Percentiles rank a stretch among this genome's conserved stretches.
These are phyloP conservation scores for Tricholoma bakamatsutake DNA, from an alignment of 768 basidiomycete species.

Conservation along the genomic window DNA sequence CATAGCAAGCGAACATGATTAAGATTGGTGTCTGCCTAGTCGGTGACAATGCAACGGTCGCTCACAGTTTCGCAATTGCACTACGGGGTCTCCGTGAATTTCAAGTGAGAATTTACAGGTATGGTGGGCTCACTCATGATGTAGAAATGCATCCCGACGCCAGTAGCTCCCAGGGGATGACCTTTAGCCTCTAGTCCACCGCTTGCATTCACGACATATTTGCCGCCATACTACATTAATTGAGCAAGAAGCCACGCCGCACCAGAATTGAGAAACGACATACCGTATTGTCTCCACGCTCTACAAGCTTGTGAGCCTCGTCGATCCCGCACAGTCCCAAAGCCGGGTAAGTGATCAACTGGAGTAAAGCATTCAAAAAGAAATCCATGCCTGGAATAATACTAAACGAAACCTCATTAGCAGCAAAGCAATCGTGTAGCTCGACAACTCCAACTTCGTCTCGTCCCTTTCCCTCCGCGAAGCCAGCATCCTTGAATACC, in stretches of 20 bases:
- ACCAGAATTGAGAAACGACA: conserved; percentile 15
- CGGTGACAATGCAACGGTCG: conserved; percentile 4
- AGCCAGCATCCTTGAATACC: conserved; percentile 68
- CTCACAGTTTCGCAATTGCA: conserved; percentile 72
- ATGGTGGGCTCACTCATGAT: conserved; percentile 53
- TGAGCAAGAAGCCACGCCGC: neutral
- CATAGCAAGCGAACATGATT: neutral
- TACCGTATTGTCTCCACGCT: conserved; percentile 75
- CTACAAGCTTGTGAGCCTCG: conserved; percentile 70
- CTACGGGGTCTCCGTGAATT: conserved; percentile 25
- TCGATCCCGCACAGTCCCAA: conserved; percentile 63
- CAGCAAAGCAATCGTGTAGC: conserved; percentile 81
- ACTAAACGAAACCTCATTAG: conserved; percentile 56
- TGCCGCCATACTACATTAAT: conserved; percentile 63
- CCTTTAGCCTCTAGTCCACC: conserved; percentile 89
- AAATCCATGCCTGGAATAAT: neutral
- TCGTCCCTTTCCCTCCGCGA: conserved; percentile 54
- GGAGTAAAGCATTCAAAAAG: neutral
- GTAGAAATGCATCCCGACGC: conserved; percentile 84
- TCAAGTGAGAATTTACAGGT: neutral
- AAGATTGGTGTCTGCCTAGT: neutral
- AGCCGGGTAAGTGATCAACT: conserved; percentile 81
- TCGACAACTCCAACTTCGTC: conserved; percentile 82
- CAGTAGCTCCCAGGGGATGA: conserved; percentile 79
- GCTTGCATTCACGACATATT: conserved; percentile 79